These are phyloP conservation scores for Cylindrotheca closterium DNA, from an alignment of 108 stramenopile species.

Conservation along the genomic window DNA sequence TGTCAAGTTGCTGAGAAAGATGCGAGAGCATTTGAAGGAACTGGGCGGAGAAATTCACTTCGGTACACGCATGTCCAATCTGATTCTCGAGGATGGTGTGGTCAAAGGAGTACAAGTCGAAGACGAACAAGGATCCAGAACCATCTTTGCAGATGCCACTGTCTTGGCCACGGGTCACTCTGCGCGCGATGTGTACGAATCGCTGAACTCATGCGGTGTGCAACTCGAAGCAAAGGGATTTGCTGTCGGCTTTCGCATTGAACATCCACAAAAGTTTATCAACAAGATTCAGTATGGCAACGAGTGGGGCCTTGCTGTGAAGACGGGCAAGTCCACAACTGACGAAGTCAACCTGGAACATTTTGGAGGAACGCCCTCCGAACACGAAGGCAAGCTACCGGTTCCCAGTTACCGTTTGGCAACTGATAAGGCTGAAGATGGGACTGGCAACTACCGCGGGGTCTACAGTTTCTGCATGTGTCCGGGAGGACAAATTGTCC, in stretches of 20 bases:
- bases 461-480: slow-evolving; percentile 70
- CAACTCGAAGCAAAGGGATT: slow-evolving; percentile 90
- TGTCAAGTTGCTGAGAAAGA: slow-evolving; percentile 76
- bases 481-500: slow-evolving; percentile 91
- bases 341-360: slow-evolving; percentile 62
- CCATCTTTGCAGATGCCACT: slow-evolving; percentile 64
- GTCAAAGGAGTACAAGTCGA: slow-evolving; percentile 16
- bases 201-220: slow-evolving; percentile 64
- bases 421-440: slow-evolving; percentile 80
- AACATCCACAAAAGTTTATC: slow-evolving; percentile 90
- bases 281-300: slow-evolving; percentile 88
- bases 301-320: slow-evolving; percentile 71
- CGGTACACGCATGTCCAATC: slow-evolving; percentile 68
- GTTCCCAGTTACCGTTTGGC: slow-evolving; percentile 90
- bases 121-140: slow-evolving; percentile 15
- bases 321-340: slow-evolving; percentile 65
- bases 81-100: slow-evolving; percentile 41
- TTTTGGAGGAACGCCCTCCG: slow-evolving; percentile 31
- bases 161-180: slow-evolving; percentile 93
- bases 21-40: slow-evolving; percentile 62
- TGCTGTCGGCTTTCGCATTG: slow-evolving; percentile 94
- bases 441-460: slow-evolving; percentile 46
- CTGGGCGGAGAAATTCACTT: slow-evolving; percentile 84
- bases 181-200: slow-evolving; percentile 89
- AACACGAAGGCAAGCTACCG: slow-evolving; percentile 61